phyloP scores from a whole-genome alignment of 371 early-diverging fungal species.

The Conidiobolus incongruus region DNA sequence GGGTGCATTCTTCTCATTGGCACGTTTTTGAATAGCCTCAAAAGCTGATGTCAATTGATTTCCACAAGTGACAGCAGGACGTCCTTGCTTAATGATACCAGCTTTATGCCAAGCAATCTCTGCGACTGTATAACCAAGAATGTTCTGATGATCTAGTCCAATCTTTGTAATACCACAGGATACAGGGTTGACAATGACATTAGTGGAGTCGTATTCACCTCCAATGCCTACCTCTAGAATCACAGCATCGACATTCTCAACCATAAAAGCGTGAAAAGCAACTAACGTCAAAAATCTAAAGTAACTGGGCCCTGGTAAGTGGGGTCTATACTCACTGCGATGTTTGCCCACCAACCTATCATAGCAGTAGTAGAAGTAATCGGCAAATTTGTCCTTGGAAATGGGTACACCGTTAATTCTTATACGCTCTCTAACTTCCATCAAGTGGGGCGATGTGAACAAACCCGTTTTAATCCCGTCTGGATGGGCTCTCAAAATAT shows the following conservation, averaged over 20 bases:
- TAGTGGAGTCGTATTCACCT: slow-evolving; percentile 69
- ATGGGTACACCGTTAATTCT: slow-evolving; percentile 74
- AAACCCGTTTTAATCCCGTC: slow-evolving; percentile 18
- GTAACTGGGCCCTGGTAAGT: slow-evolving; percentile 45
- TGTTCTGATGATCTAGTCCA: slow-evolving; percentile 53
- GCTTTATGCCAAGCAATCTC: slow-evolving; percentile 89
- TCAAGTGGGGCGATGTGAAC: slow-evolving; percentile 88
- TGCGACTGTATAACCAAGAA: slow-evolving; percentile 47
- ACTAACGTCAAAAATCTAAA: slow-evolving; percentile 78
- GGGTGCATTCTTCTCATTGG: slow-evolving; percentile 24
- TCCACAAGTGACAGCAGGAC: slow-evolving; percentile 41
- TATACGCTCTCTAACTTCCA: slow-evolving; percentile 83
- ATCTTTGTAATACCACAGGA: slow-evolving; percentile 64
- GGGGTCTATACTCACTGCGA: background rate
- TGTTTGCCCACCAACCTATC: slow-evolving; percentile 24
- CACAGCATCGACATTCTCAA: slow-evolving; percentile 58
- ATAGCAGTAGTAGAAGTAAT: slow-evolving; percentile 75
- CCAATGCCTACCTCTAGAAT: slow-evolving; percentile 72
- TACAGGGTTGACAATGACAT: slow-evolving; percentile 38
- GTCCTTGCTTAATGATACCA: slow-evolving; percentile 63
- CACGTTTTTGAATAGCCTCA: slow-evolving; percentile 36
- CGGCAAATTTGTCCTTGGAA: slow-evolving; percentile 43
- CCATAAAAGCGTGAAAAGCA: slow-evolving; percentile 68
- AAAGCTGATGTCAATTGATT: slow-evolving; percentile 43
- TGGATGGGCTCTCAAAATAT: slow-evolving; percentile 22